Base-by-base conservation (phyloP, 2,329 filamentous ascomycete genomes). In the Aureobasidium sp. region DNA sequence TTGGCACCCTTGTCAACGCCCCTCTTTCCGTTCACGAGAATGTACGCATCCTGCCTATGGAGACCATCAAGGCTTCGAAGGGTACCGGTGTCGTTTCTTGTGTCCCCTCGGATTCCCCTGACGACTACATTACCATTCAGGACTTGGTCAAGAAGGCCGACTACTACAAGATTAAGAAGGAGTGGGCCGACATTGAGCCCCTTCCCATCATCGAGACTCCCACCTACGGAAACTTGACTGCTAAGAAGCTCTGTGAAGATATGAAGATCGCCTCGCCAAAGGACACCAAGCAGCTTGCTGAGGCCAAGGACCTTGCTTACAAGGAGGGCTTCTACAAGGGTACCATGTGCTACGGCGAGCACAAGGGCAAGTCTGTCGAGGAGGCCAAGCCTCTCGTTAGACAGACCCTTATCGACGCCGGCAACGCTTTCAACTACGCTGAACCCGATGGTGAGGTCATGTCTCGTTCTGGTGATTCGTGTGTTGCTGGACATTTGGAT, bases 311-410 rank as follows among this genome's bases (percentile, higher is more conserved):
- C 67, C 79, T 95, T 66, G 92, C 94, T 0, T 99, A 99, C 82
- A 96, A 94, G 76, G 92, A 97, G 72, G 94, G 92, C 16, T 97
- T 90, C 80, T 99, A 99, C 79, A 91, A 96, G 77, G 94, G 94
- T 67, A 88, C 83, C 62, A 90, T 99, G 86, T 80, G 91, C 65
- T 83, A 90, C 64, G 94, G 94, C 62, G 89, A 96, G 34, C 96
- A 89, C 77, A 89, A 87, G 74, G 94, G 93, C 57, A 84, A 93
- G 75, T 83, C 89, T 67, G 94, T 99, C 8, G 88, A 94, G 72
- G 83, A 84, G 61, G 92, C 89, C 37, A 97, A 97, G 78, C 86
- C 88, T 65, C 89, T 95, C 72, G 90, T 97, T 50, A 84, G 88
- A 65, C 81, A 88, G 70, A 81, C 89, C 68, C 81, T 97, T 63